These are phyloP conservation scores for Monosporascus sp. DNA, from an alignment of 2,329 filamentous ascomycete genomes.

Conservation along the genomic window DNA sequence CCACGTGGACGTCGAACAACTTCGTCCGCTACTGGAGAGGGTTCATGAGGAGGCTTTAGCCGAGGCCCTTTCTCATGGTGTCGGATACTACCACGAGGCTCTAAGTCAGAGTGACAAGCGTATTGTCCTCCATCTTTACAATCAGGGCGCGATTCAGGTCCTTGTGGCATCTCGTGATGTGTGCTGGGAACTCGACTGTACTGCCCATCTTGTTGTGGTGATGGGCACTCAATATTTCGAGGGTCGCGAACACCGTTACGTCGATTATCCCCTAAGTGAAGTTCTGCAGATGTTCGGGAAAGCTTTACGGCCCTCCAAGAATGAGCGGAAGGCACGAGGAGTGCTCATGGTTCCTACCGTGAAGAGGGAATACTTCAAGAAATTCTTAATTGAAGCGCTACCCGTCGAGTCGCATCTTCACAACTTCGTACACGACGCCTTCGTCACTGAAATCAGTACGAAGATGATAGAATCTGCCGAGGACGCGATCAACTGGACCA, in stretches of 20 bases:
- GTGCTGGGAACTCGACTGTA: conserved; percentile 90
- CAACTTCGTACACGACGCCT: conserved; percentile 87
- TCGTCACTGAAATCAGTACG: conserved; percentile 94
- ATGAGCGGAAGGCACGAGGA: conserved; percentile 71
- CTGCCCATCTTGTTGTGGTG: conserved; percentile 84
- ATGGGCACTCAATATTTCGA: conserved; percentile 99
- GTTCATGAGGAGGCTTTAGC: conserved; percentile 83
- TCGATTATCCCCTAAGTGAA: conserved; percentile 92
- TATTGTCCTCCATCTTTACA: conserved; percentile 89
- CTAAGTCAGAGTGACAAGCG: conserved; percentile 83
- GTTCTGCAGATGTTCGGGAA: conserved; percentile 98
- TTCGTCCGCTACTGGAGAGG: conserved; percentile 74
- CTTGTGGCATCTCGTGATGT: conserved; percentile 74
- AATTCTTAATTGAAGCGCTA: conserved; percentile 93
- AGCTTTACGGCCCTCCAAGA: conserved; percentile 71
- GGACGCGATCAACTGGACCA: conserved; percentile 97
- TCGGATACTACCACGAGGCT: conserved; percentile 96
- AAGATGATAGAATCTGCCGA: conserved; percentile 94
- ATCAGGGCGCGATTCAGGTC: conserved; percentile 83
- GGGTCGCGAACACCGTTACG: conserved; percentile 91
- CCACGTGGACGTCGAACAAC: conserved; percentile 75
- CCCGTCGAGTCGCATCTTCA: conserved; percentile 94
- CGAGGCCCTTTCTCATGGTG: conserved; percentile 85
- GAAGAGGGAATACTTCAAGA: conserved; percentile 97
- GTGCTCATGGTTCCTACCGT: conserved; percentile 95